Base-by-base conservation (phyloP, 2,329 filamentous ascomycete species). In the Dryadomyces quercivorus region DNA sequence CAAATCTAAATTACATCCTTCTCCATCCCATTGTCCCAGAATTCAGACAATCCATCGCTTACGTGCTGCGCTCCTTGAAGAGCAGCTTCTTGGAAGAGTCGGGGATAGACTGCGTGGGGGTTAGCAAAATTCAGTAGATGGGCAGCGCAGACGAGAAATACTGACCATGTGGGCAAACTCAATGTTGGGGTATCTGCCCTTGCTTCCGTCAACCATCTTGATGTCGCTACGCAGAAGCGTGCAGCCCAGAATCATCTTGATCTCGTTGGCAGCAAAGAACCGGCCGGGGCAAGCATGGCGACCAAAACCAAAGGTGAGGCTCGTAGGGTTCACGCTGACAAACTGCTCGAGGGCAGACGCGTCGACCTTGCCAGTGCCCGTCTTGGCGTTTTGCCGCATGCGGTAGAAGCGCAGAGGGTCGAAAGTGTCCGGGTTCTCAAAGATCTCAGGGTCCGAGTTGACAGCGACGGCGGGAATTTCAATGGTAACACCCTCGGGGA, bases 401-500 rank as follows among this genome's bases (percentile, higher is more conserved):
- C 65, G 65, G 62, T 63, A 67, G 61, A 70, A 72, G 9, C 71
- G 67, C 48, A 70, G 61, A 2, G 65, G 65, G 56, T 72, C 68
- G 59, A 72, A 73, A 26, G 58, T 57, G 13, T 68, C 62, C 0
- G 71, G 64, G 48, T 70, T 57, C 0, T 65, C 60, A 57, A 69
- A 70, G 50, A 67, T 59, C 1, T 65, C 65, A 9, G 66, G 61
- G 59, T 76, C 73, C 3, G 60, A 60, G 50, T 64, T 65, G 55
- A 71, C 59, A 31, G 66, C 68, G 18, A 66, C 63, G 13, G 66
- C 57, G 0, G 73, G 68, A 0, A 72, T 63, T 55, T 75, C 68
- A 36, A 76, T 66, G n/a, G 67, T 65, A 6, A 69, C 69, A 31
- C 72, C 73, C 1, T 67, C 64, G 0, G 73, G 72, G 10, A 76